Conservation (phyloP, 2,329 filamentous ascomycete genomes). For the Dactylellina cionopaga region DNA sequence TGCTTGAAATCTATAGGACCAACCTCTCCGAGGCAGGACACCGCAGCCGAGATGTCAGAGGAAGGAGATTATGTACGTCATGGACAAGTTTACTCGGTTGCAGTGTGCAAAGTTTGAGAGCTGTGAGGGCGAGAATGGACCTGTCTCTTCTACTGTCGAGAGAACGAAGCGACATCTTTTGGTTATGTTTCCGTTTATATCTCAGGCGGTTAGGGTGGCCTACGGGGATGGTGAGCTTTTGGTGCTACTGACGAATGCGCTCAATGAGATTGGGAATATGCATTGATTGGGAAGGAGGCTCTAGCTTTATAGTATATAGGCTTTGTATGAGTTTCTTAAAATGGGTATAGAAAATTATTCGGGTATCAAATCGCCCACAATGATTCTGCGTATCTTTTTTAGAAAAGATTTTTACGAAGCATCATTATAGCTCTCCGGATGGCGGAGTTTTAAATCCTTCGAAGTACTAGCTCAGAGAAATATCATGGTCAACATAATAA, state of each 20-base stretch:
- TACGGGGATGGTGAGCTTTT: constrained; percentile 72
- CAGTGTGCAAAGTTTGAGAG: constrained; percentile 52
- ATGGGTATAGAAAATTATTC: not conserved
- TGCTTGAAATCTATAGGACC: constrained; percentile 66
- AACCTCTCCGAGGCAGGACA: constrained; percentile 86
- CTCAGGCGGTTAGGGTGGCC: constrained; percentile 71
- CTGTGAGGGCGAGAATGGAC: not conserved
- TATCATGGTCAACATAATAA: no score
- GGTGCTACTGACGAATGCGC: constrained; percentile 68
- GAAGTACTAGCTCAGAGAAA: constrained; percentile 62
- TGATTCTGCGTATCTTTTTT: not conserved
- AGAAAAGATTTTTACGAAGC: not conserved
- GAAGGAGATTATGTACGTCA: constrained; percentile 77
- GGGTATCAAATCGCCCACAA: not conserved
- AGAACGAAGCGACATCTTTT: constrained; percentile 77
- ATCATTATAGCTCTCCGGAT: constrained; percentile 16
- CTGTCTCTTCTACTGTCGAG: constrained; percentile 66
- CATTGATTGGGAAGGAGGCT: constrained; percentile 57
- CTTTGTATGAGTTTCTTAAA: not conserved
- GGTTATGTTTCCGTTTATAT: constrained; percentile 80
- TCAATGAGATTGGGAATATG: constrained; percentile 72
- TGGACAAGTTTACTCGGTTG: constrained; percentile 70
- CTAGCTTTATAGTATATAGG: not conserved
- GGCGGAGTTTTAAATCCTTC: constrained; percentile 60
- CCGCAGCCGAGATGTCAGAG: constrained; percentile 85